Evolutionary conservation across 805 yeast species (phyloP).

Genomic region (Wickerhamomyces kurtzmanii): DNA sequence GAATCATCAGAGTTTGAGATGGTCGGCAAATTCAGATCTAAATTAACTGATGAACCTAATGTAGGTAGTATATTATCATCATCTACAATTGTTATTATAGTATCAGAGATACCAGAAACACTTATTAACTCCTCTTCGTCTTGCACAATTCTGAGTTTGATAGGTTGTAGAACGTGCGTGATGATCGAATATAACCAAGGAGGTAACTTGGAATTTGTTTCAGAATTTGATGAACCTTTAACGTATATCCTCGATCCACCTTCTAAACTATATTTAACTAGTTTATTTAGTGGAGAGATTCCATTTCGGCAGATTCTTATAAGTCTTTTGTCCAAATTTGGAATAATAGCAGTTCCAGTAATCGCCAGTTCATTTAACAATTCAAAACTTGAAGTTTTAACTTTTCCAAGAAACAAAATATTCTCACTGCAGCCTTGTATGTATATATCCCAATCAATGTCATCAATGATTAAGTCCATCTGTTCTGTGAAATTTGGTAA

Average conservation of each 20-base stretch:
- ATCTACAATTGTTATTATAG: constrained; percentile 4
- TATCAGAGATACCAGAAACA: background rate
- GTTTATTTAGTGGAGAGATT: constrained; percentile 10
- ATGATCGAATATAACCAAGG: constrained; percentile 7
- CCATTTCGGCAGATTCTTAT: constrained; percentile 9
- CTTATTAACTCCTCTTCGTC: background rate
- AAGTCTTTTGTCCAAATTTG: constrained; percentile 4
- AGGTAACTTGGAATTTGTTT: constrained; percentile 8
- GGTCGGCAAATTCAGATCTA: constrained; percentile 5
- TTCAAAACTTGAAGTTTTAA: constrained; percentile 1
- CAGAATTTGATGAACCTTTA: constrained; percentile 5
- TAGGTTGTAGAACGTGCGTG: constrained; percentile 6
- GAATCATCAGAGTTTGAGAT: constrained; percentile 4
- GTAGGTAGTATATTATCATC: constrained; percentile 4
- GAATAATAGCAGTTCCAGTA: background rate
- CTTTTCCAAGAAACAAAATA: constrained; percentile 4
- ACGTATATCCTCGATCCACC: constrained; percentile 3
- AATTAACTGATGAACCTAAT: constrained; percentile 1
- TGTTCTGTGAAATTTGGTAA: no score
- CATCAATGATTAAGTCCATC: no score
- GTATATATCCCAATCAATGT: constrained; percentile 13
- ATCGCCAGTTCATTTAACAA: constrained; percentile 1
- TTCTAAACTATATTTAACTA: constrained; percentile 3
- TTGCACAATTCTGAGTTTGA: background rate
- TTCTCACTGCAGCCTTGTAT: constrained; percentile 9